These are phyloP conservation scores for Mycena sanguinolenta DNA, from an alignment of 768 basidiomycete genomes.

Conservation along the genomic window DNA sequence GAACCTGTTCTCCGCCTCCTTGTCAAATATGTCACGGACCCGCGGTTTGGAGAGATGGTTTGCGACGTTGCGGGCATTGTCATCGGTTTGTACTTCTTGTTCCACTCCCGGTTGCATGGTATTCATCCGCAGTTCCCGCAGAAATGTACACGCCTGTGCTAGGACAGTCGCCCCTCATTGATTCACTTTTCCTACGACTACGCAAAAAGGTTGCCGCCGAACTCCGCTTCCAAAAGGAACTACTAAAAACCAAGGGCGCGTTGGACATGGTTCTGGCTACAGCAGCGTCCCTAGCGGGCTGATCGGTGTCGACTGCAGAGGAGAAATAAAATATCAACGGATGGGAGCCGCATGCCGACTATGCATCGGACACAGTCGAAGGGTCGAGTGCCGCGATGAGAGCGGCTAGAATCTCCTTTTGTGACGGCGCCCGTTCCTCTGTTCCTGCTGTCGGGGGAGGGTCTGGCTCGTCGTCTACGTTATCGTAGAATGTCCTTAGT, in stretches of 20 bases:
- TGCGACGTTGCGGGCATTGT: conserved; percentile 85
- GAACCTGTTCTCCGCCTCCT: conserved; percentile 93
- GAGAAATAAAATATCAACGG: conserved; percentile 4
- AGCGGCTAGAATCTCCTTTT: conserved; percentile 76
- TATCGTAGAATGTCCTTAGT: conserved; percentile 78
- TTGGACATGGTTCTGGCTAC: conserved; percentile 91
- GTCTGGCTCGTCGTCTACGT: conserved; percentile 71
- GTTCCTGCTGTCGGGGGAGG: conserved; percentile 41
- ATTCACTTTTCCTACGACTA: conserved; percentile 84
- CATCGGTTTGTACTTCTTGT: conserved; percentile 69
- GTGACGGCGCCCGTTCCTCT: conserved; percentile 60
- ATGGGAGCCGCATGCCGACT: not conserved
- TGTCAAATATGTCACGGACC: conserved; percentile 87
- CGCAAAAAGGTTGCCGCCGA: conserved; percentile 89
- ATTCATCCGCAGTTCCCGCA: conserved; percentile 47
- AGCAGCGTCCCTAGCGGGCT: conserved; percentile 43
- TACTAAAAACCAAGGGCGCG: conserved; percentile 86
- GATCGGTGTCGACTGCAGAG: conserved; percentile 4
- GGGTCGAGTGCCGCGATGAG: conserved; percentile 73
- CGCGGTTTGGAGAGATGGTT: conserved; percentile 92
- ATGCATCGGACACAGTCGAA: conserved; percentile 25
- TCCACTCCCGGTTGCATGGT: conserved; percentile 1
- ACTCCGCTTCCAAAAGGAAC: conserved; percentile 88
- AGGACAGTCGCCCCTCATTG: conserved; percentile 95
- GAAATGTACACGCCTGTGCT: conserved; percentile 93